Percentiles rank a stretch among this genome's conserved stretches.
These are phyloP conservation scores for Paratinospora sagittata DNA, from an alignment of 164 flowering plant species.

Conservation along the genomic window DNA sequence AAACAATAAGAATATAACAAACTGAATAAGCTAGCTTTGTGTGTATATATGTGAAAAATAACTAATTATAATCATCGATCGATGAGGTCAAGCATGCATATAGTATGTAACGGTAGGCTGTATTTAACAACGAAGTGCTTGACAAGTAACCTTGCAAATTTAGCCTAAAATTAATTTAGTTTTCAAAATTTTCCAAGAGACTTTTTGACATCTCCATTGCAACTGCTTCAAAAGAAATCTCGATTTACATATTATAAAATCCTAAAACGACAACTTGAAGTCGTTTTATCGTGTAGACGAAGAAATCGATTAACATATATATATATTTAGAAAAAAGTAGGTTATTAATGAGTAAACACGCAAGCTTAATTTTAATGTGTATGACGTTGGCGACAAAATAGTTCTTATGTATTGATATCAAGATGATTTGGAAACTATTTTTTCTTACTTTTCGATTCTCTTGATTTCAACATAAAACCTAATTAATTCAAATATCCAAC, in stretches of 20 bases:
- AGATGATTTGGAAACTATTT: neutral
- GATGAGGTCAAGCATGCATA: neutral
- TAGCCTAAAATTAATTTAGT: neutral
- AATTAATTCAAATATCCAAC: no score
- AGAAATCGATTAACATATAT: no score
- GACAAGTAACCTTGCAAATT: neutral
- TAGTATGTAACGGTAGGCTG: neutral
- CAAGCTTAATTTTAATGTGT: neutral
- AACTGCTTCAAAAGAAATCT: no score
- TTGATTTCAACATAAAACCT: no score
- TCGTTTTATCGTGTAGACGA: neutral
- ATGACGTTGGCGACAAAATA: neutral
- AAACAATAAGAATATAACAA: no score
- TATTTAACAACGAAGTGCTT: neutral
- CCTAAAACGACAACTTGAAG: neutral
- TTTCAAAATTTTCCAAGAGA: no score
- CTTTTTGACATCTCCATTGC: no score
- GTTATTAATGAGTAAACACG: neutral
- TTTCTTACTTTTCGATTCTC: neutral
- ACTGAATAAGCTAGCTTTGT: no score
- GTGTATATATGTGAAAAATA: no score
- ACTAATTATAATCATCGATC: neutral
- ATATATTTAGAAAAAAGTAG: neutral
- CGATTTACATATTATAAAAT: no score
- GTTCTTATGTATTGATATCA: neutral